Base-by-base conservation (phyloP, 2,329 filamentous ascomycete species). In the Diaporthe destruens region DNA sequence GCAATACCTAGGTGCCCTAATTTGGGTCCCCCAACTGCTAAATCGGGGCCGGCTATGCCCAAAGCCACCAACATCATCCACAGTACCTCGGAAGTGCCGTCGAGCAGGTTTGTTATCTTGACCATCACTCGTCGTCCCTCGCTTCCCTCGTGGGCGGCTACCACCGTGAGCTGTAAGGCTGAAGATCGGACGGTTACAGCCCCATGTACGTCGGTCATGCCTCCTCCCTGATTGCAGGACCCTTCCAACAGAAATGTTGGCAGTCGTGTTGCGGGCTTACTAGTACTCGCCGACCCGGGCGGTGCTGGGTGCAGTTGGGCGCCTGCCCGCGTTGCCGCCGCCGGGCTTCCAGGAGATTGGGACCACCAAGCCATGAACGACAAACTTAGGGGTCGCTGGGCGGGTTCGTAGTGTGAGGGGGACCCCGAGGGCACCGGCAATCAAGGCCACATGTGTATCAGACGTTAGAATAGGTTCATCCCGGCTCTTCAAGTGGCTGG, bases 111-210 rank as follows among this genome's bases (percentile, higher is more conserved):
- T 66, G 32, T 66, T 66, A 14, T 66, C 9, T 34, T 1, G 7
- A 20, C 8, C 44, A 6, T 42, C 39, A 42, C 39, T 6, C 39
- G 16, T 14, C 14, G 18, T 4, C 39, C 39, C 14, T 18, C 20
- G 20, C 44, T 7, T n/a, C 32, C 32, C 54, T 53, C 47, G 23
- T 39, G 32, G 44, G 11, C n/a, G 32, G 47, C 20, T 5, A 39
- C 12, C 32, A 53, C 39, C 61, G 44, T 66, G 61, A 66, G 32
- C 61, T 51, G 32, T 66, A 66, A 66, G 61, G 61, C 61, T 66
- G 61, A 66, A 66, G 61, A 66, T 66, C 61, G 53, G 61, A 66
- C 61, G 61, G 61, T 53, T 53, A 66, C 61, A 66, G 61, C 47
- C 61, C 61, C 47, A 66, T 53, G 47, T 53, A 7, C 47, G 9